Evolutionary conservation across 148 eudicot genomes (phyloP).

Genomic region (Cornus controversa): DNA sequence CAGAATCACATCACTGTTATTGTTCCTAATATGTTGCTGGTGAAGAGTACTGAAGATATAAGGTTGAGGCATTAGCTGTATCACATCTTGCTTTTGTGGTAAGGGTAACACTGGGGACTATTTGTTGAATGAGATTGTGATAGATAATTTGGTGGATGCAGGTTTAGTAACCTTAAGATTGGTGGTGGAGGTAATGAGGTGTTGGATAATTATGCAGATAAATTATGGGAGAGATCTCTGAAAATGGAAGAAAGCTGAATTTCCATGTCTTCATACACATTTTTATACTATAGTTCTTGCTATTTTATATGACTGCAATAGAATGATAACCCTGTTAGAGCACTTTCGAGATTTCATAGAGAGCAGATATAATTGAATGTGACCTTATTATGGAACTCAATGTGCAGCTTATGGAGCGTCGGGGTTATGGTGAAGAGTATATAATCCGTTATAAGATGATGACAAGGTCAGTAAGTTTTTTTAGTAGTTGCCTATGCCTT

Average conservation of each 20-base stretch:
- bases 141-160: not conserved
- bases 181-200: too few relatives aligned
- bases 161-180: too few relatives aligned
- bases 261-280: not conserved
- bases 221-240: not conserved
- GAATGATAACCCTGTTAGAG: not conserved
- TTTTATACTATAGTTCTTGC: not conserved
- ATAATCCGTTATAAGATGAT: conserved; percentile 96
- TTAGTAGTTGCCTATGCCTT: not conserved
- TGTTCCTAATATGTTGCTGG: not conserved
- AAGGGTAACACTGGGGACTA: not conserved
- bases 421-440: conserved; percentile 93
- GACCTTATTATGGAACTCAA: conserved; percentile 28
- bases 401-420: conserved; percentile 95
- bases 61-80: not conserved
- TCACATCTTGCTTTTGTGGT: not conserved
- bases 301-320: not conserved
- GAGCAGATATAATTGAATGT: not conserved
- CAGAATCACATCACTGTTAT: too few relatives aligned
- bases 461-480: conserved; percentile 70
- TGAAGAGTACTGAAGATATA: not conserved
- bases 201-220: not conserved
- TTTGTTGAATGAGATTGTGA: not conserved
- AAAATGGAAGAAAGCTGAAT: not conserved
- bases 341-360: not conserved